Evolutionary conservation across 345 rosid genomes (phyloP), one percentile per base, ranked within the genome.

Genomic region (Gossypium herbaceum): DNA sequence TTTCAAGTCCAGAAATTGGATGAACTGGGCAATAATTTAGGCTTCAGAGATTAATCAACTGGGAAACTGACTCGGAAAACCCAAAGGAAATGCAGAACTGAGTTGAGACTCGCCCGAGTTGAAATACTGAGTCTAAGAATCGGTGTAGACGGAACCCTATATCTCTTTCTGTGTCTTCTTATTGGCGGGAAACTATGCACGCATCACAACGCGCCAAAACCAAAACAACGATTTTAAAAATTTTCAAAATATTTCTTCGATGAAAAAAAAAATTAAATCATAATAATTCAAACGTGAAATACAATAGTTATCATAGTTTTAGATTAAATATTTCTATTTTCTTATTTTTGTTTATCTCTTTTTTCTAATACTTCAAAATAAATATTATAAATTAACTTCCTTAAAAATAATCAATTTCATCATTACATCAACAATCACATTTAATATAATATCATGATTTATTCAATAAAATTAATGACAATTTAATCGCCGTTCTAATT

Each of bases 181-280:
- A 25, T 66, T 75, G 72, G 75, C 78, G 78, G 81, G 72, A 75
- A 68, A 69, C 19, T 10, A 45, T 20, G 50, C 22, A 13, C 10
- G 39, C 12, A 3, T 24, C 12, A 7, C 1, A 7, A 48, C 56
- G 58, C 58, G 58, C 58, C 39, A 17, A 65, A 50, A 16, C 9
- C 69, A 65, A 27, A 61, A 29, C 2, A 52, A 52, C 7, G 7
- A 51, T 16, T 51, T 45, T 11, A 45, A 45, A 45, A 45, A 45
- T 10, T 34, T 34, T 34, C 56, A 51, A 51, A 51, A 51, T 51
- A 51, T 51, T 51, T 16, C 19, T 51, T 51, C 1, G 0, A 51
- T 2, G 56, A n/a, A 12, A 51, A 51, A 51, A 4, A 4, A 16
- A 10, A 4, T 15, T 10, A 16, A 51, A 51, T 51, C 3, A 51